These are phyloP conservation scores for Boletus subluridellus DNA, from an alignment of 1,284 basidiomycete species.

Conservation along the genomic window DNA sequence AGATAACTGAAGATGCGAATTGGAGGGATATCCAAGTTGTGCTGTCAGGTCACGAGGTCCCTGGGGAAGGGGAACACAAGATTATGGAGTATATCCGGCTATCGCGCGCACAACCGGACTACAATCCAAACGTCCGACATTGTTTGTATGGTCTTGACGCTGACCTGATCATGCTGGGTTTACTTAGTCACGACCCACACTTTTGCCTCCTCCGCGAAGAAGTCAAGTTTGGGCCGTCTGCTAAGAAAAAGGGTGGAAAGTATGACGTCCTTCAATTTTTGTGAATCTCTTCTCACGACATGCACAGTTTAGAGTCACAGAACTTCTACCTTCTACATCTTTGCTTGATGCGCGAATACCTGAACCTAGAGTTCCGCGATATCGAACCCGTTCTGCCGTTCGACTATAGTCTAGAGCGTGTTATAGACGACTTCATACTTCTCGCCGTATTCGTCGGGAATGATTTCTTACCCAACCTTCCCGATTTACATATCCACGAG, in stretches of 20 bases:
- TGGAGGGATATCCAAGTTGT: conserved; percentile 94
- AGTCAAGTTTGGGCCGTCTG: conserved; percentile 90
- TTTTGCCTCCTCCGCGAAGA: conserved; percentile 97
- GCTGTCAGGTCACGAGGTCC: conserved; percentile 96
- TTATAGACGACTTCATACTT: conserved; percentile 98
- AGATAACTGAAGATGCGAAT: conserved; percentile 91
- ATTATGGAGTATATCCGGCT: conserved; percentile 99
- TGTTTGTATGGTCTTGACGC: conserved; percentile 98
- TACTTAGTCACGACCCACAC: conserved; percentile 97
- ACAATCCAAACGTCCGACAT: conserved; percentile 92
- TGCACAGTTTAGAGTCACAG: conserved; percentile 70
- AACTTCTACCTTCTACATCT: conserved; percentile 96
- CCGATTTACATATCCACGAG: conserved; percentile 96
- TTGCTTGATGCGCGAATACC: conserved; percentile 93
- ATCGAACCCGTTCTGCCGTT: conserved; percentile 62
- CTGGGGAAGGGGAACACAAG: conserved; percentile 99
- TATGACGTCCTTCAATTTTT: conserved; percentile 36
- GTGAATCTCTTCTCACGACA: conserved; percentile 9
- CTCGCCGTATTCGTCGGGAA: conserved; percentile 97
- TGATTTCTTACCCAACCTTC: conserved; percentile 95
- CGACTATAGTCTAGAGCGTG: conserved; percentile 80
- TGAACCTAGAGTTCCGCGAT: conserved; percentile 89
- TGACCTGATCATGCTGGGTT: conserved; percentile 96
- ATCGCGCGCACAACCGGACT: conserved; percentile 90
- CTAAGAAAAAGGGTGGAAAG: conserved; percentile 70